Base-by-base conservation (phyloP, 768 basidiomycete genomes). In the Lentinula lateritia region DNA sequence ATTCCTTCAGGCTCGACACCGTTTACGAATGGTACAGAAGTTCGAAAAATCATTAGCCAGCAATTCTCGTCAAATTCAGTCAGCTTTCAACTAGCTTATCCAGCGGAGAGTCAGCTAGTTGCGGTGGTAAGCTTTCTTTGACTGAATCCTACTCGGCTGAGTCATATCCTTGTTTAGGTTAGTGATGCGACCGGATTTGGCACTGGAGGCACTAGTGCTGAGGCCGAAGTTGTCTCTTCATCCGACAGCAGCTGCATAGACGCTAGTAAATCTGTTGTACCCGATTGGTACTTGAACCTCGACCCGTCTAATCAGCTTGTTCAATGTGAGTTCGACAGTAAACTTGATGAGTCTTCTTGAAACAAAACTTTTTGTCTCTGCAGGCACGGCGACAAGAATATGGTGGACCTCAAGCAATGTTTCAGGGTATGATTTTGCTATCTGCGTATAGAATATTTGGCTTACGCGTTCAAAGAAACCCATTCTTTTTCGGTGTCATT, bases 171-270 rank as follows among this genome's bases (percentile, higher is more conserved):
- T 41, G 10, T 55, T 18, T 63, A 87, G 87, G 77, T 88, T 64
- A 85, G 83, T 68, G 87, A 88, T 64, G 71, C 69, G 50, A 74
- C 76, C 0, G 82, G 80, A 1, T 91, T 91, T 68, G 90, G 86
- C 6, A 76, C 84, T 0, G 91, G 91, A 6, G 91, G 91, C 3
- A 90, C 91, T 1, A 91, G 87, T 61, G 84, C 83, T 3, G 81
- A 83, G 2, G 85, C 83, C 1, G 78, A 75, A 63, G 89, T 92
- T 34, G 69, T 71, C 32, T 52, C 67, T 9, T 86, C 83, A 1
- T 72, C 71, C 48, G 83, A 88, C 67, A 63, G 77, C 10, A 80
- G 79, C 58, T 93, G 91, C 71, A 91, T 84, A 66, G 75, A 89
- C 62, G 32, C 83, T 7, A 76, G 73, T 5, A 61, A 70, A 18